Base-by-base conservation (phyloP, 2,329 filamentous ascomycete species). In the Curvularia eragrostidis region DNA sequence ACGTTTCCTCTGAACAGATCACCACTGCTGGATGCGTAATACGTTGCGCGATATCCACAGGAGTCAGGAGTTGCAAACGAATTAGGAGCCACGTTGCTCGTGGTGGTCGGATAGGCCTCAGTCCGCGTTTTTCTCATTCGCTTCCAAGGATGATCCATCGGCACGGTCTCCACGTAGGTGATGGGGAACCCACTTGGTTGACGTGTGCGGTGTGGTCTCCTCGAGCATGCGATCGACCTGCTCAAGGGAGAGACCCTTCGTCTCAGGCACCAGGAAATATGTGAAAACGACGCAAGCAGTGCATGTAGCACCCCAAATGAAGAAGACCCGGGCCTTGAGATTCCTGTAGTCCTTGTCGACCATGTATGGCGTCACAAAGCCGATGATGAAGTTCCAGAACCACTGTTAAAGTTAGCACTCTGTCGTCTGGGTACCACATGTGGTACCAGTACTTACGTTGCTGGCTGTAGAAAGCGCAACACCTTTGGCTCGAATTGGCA, bases 201-300 rank as follows among this genome's bases (percentile, higher is more conserved):
- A 92, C 9, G 84, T 90, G 59, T 89, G 86, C 43, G 91, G 90
- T 6, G 85, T 91, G 34, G 86, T 88, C 85, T 94, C 90, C 81
- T 93, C 90, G 82, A 95, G 87, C 91, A 94, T 93, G 81, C 86
- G 87, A 73, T 91, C 89, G 64, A 92, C 90, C 79, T 92, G 89
- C 75, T 92, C 89, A 39, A 92, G 80, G 64, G 87, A 89, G 71
- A 92, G 85, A 73, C 89, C 90, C 78, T 88, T 90, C 1, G 89
- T 91, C 79, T 91, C 89, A 65, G 88, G 91, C n/a, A 92, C 87
- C 81, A 91, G 85, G 72, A 82, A 85, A 80, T 87, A 93, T 19
- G 91, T 89, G 70, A 92, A 93, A 52, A 90, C 74, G 8, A 77
- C 75, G 53, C 81, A 83, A 41, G 83, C 62, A 26, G 80, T 77